Evolutionary conservation across 192 early-diverging fungal genomes (phyloP), one percentile per base, ranked within the genome.

Genomic region (Umbelopsis vinacea): DNA sequence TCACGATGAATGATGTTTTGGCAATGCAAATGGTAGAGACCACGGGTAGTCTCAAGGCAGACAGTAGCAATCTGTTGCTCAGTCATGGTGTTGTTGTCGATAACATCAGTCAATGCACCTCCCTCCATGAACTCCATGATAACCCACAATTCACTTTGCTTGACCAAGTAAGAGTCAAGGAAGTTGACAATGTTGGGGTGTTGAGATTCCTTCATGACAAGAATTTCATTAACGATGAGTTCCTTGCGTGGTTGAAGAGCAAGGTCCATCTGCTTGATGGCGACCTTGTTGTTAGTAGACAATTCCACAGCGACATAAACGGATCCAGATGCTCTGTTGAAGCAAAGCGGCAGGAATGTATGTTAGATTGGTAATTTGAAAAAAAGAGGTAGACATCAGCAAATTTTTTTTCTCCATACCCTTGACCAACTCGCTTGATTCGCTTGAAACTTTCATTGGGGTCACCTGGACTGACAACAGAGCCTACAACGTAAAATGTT

Each of bases 111-210:
- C 79, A 99, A 83, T 14, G 96, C 89, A 52, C 97, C 97, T 54
- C 96, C 97, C 80, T 99, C 97, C 97, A 99, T 99, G 81, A 92
- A 95, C 84, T 99, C 97, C 95, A 99, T 96, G 46, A 99, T 91
- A 24, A 99, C 94, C 97, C 97, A 99, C 70, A 99, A 81, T 60
- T 99, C 96, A 50, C 78, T 81, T 19, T 85, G 85, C 75, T 90
- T 91, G 66, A 97, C 89, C 69, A 99, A 82, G 82, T 92, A 99
- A 7, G 93, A 89, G 80, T 98, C 97, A 52, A 96, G 83, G 77
- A 93, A 99, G 85, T 99, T 99, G 84, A 98, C 96, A 86, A 99
- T 97, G 80, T 99, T 99, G 50, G 93, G 91, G 78, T 97, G 94
- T 67, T 88, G 89, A 40, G 92, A 93, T 84, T 97, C 93, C 79